These are phyloP conservation scores for Nothophaeocryptopus gaeumannii DNA, from an alignment of 2,329 filamentous ascomycete genomes.

Conservation along the genomic window DNA sequence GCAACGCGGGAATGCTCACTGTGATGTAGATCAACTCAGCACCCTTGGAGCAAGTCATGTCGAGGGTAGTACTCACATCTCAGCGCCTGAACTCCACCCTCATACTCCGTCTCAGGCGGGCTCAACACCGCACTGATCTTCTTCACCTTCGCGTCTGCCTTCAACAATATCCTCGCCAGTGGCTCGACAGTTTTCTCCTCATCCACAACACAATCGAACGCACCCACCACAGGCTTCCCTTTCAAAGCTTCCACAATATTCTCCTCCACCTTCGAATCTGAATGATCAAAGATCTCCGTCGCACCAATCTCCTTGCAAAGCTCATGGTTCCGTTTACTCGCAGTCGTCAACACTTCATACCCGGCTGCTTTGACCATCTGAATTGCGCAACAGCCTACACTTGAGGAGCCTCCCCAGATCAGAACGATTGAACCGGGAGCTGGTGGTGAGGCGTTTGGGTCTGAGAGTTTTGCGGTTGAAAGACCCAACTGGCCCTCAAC, in stretches of 20 bases:
- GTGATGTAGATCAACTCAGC: not conserved
- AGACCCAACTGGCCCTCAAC: slow-evolving; percentile 7
- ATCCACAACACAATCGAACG: slow-evolving; percentile 9
- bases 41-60: not conserved
- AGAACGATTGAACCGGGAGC: slow-evolving; percentile 38
- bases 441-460: not conserved
- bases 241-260: slow-evolving; percentile 1
- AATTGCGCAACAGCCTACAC: slow-evolving; percentile 50
- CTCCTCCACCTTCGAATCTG: not conserved
- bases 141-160: slow-evolving; percentile 2
- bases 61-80: slow-evolving; percentile 2
- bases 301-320: slow-evolving; percentile 46
- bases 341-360: slow-evolving; percentile 40
- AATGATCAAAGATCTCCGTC: slow-evolving; percentile 48
- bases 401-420: slow-evolving; percentile 53
- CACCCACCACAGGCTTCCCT: slow-evolving; percentile 4
- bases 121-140: slow-evolving; percentile 12
- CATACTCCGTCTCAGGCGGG: slow-evolving; percentile 6
- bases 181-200: slow-evolving; percentile 6
- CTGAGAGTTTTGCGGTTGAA: not conserved
- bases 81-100: slow-evolving; percentile 9
- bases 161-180: slow-evolving; percentile 6
- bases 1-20: slow-evolving; percentile 16
- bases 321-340: slow-evolving; percentile 38
- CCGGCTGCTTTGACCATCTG: slow-evolving; percentile 51